Conservation (phyloP, 2,329 filamentous ascomycete species). For the Exophiala phaeomuriformis region DNA sequence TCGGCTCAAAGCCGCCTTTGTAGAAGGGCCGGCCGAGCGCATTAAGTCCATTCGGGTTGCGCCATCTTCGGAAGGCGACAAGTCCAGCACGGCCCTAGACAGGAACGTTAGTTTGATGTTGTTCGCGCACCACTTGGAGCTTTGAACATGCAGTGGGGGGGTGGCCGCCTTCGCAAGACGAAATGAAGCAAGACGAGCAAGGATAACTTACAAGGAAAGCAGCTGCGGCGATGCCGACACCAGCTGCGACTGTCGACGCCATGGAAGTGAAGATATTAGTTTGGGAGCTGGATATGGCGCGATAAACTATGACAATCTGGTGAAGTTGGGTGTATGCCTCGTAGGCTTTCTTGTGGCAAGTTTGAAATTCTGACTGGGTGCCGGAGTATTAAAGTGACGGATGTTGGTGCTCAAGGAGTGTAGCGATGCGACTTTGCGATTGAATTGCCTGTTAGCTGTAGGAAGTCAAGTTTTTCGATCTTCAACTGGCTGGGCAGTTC, state of each 20-base stretch:
- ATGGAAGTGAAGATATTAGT: conserved; percentile 27
- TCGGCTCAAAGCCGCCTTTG: conserved; percentile 95
- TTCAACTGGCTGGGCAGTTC: too few relatives aligned
- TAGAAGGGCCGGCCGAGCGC: conserved; percentile 87
- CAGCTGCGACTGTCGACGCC: conserved; percentile 39
- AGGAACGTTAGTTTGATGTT: not conserved
- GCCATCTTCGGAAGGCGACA: conserved; percentile 76
- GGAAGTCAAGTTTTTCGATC: too few relatives aligned
- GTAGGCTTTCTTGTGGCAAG: too few relatives aligned
- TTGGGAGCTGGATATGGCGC: not conserved
- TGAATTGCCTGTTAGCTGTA: too few relatives aligned
- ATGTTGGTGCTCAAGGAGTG: too few relatives aligned
- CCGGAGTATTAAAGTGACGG: too few relatives aligned
- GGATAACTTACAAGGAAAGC: conserved; percentile 68
- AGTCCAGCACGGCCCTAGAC: conserved; percentile 82
- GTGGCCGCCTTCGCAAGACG: too few relatives aligned
- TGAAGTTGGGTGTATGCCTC: too few relatives aligned
- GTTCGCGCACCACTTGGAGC: not conserved
- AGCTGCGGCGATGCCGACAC: conserved; percentile 46
- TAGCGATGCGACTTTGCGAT: too few relatives aligned
- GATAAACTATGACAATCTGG: too few relatives aligned
- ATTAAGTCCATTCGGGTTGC: conserved; percentile 57
- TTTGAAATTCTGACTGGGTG: too few relatives aligned
- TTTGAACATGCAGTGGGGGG: not conserved
- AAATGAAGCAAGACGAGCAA: not conserved